Base-by-base conservation (phyloP, 2,329 filamentous ascomycete species). In the Epichloe sylvatica region DNA sequence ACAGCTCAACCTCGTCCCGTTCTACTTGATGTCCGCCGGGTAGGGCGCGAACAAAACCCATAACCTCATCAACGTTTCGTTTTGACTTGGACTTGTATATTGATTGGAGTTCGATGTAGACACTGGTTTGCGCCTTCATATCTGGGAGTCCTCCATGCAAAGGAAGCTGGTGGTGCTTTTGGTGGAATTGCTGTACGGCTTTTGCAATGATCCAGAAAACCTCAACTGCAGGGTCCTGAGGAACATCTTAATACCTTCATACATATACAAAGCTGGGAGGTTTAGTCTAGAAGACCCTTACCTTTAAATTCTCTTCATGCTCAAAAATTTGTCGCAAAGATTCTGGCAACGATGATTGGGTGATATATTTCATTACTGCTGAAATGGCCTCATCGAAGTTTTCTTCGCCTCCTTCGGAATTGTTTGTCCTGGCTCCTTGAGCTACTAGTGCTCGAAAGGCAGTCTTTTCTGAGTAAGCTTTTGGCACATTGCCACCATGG, bases 381-480 rank as follows among this genome's bases (percentile, higher is more conserved):
- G 80, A 81, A 43, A 83, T 81, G 4, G 92, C 94, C 67, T 98
- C 92, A 53, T 96, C 88, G 61, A 89, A 98, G 65, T 98, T 98
- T 69, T 98, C 92, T 62, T 98, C 92, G 50, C 85, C 86, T 43
- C 89, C 90, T 64, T 94, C 89, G 0, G 87, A 66, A 51, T 81
- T 94, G 57, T 83, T 71, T 46, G 72, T 85, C 57, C 89, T 79
- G 57, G 84, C 78, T 3, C 77, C 80, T 5, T 74, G 72, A 11
- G 80, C 72, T 1, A 98, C 79, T 12, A 83, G 67, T 30, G 81
- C 77, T 50, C 86, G 77, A 63, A 98, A 97, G 13, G 81, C 81
- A 7, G 75, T 82, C 71, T 98, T 98, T 55, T 97, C 88, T 54
- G 83, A 80, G 67, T 94, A 96, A 3, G 74, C 83, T 11, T 72